These are phyloP conservation scores for Botrytis aclada DNA, from an alignment of 2,329 filamentous ascomycete species.

Conservation along the genomic window DNA sequence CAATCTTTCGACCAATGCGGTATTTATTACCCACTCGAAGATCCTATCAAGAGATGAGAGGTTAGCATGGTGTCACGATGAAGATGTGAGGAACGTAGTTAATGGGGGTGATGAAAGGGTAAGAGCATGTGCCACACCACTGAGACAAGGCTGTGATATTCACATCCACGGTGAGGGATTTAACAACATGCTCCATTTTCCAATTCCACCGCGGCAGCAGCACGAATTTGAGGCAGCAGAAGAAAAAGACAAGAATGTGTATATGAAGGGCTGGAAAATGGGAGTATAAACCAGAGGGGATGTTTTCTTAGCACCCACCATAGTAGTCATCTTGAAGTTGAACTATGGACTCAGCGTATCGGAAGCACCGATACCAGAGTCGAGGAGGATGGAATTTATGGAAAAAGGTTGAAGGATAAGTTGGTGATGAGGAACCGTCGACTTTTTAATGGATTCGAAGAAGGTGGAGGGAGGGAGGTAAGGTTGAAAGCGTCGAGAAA, in stretches of 20 bases:
- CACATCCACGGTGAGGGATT: conserved; percentile 19
- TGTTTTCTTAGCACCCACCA: conserved; percentile 49
- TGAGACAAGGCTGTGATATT: conserved; percentile 31
- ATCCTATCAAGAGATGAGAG: conserved; percentile 59
- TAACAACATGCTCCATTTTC: neutral
- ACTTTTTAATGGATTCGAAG: neutral
- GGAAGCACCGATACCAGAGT: conserved; percentile 32
- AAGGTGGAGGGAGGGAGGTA: neutral
- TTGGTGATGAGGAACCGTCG: neutral
- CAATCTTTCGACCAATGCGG: conserved; percentile 98
- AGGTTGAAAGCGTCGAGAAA: neutral
- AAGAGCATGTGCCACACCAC: conserved; percentile 22
- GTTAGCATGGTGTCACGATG: conserved; percentile 27
- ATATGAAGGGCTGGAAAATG: conserved; percentile 37
- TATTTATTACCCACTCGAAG: conserved; percentile 99
- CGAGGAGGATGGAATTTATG: conserved; percentile 12
- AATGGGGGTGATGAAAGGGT: neutral
- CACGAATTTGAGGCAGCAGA: conserved; percentile 10
- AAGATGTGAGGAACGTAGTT: neutral
- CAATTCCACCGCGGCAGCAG: conserved; percentile 22
- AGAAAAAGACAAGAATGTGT: conserved; percentile 33
- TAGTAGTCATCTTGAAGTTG: conserved; percentile 56
- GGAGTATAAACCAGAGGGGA: conserved; percentile 42
- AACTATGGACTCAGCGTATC: conserved; percentile 39
- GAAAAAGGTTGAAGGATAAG: neutral